phyloP scores from a whole-genome alignment of 2,329 filamentous ascomycete species.

The Ophiocordyceps polyrhachis-furcata region DNA sequence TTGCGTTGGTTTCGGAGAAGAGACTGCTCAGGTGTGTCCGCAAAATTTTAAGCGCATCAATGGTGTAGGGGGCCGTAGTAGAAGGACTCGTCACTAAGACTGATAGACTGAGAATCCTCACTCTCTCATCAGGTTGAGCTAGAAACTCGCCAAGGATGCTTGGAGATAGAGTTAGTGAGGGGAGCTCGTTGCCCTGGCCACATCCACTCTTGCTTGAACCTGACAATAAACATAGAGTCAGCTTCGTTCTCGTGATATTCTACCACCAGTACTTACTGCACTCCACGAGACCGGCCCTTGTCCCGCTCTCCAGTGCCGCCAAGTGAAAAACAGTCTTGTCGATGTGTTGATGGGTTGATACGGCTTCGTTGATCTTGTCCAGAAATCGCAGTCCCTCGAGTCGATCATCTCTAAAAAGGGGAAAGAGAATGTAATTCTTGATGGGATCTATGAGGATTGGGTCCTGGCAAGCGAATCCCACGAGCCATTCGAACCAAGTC shows the following conservation, averaged over 20 bases:
- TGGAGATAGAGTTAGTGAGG: conserved; percentile 18
- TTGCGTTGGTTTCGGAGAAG: conserved; percentile 70
- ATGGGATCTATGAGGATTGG: conserved; percentile 38
- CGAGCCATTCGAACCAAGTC: conserved; percentile 38
- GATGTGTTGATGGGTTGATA: conserved; percentile 21
- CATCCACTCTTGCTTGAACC: conserved; percentile 9
- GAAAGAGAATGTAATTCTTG: conserved; percentile 44
- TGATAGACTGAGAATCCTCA: conserved; percentile 65
- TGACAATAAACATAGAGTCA: conserved; percentile 2
- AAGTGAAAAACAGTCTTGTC: conserved; percentile 41
- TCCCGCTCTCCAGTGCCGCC: conserved; percentile 50
- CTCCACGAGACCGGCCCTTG: conserved; percentile 49
- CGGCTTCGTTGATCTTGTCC: conserved; percentile 32
- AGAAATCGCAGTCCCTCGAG: conserved; percentile 36
- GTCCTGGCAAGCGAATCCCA: conserved; percentile 27
- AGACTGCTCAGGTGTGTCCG: conserved; percentile 47
- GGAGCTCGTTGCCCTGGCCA: conserved; percentile 5
- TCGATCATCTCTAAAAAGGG: conserved; percentile 41
- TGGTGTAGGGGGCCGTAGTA: conserved; percentile 53
- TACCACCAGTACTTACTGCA: conserved; percentile 27
- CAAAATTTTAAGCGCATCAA: conserved; percentile 41
- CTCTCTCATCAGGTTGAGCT: conserved; percentile 37
- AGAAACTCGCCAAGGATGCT: conserved; percentile 32
- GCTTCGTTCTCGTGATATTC: no score
- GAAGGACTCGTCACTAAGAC: conserved; percentile 60